Base-by-base conservation (phyloP, 768 basidiomycete genomes). In the Pleurotus ostreatus region DNA sequence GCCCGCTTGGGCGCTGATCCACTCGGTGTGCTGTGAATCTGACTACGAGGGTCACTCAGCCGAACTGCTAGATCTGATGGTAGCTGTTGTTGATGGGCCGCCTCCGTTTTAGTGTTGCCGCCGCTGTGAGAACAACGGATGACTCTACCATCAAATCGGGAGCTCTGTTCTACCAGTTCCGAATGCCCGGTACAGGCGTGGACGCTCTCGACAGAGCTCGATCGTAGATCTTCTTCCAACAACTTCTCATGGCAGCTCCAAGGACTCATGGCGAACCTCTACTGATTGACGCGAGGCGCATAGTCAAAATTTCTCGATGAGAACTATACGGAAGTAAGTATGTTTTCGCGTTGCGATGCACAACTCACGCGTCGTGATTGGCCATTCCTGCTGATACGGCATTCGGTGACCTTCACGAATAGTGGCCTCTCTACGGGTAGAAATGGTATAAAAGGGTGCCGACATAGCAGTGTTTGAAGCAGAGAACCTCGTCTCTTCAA, bases 371-470 rank as follows among this genome's bases (percentile, higher is more conserved):
- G 12, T 25, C n/a, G 18, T 40, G 51, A 53, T 53, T 53, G 37
- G 51, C 18, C 18, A 22, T 15, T 34, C 11, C 8, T 11, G 30
- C 30, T 34, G 48, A 37, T 37, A 34, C 23, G 48, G n/a, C 23
- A 15, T 15, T 20, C 15, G n/a, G 9, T n/a, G 15, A 15, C 46
- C 46, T 13, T 26, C 46, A 20, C 7, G 15, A 16, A 37, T 16
- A 51, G 16, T 30, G 20, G 12, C 13, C 39, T 18, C 22, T 53
- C 51, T 11, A 22, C n/a, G 16, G 20, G 39, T 43, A 53, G 39
- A 40, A 53, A 40, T 39, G 20, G 39, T 53, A 53, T 53, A 53
- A 53, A 53, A 53, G 23, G 51, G 25, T 16, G 37, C 34, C 22
- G 12, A 9, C 41, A 8, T 34, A 9, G 11, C 13, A 37, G 18